Percentiles rank a stretch among this genome's conserved stretches.
Conservation (phyloP, 2,329 filamentous ascomycete genomes). For the Podosphaera fusca region DNA sequence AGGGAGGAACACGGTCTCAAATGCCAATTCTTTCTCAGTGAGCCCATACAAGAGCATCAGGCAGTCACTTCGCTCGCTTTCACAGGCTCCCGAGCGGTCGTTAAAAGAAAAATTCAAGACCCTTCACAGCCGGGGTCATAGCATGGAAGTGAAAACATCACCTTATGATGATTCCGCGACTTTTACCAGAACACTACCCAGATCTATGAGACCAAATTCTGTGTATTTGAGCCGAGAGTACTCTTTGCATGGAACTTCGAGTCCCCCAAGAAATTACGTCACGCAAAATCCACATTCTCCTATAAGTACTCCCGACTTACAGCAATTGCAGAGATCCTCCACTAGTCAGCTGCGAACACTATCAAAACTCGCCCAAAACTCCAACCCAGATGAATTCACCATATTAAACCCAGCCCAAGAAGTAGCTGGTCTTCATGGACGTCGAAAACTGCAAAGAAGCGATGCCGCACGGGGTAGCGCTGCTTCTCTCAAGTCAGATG, state of each 20-base stretch:
- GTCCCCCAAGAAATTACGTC: constrained; percentile 10
- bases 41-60: constrained; percentile 49
- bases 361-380: constrained; percentile 58
- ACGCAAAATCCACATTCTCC: constrained; percentile 19
- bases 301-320: constrained; percentile 47
- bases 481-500: constrained; percentile 24
- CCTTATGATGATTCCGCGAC: constrained; percentile 19
- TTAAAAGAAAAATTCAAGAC: constrained; percentile 16
- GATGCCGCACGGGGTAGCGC: constrained; percentile 21
- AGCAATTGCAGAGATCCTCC: constrained; percentile 65
- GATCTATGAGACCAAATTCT: constrained; percentile 27
- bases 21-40: constrained; percentile 23
- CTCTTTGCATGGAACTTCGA: constrained; percentile 18
- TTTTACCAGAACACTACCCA: constrained; percentile 3
- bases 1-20: not conserved
- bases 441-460: constrained; percentile 57
- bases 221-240: constrained; percentile 37
- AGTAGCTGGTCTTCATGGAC: constrained; percentile 67
- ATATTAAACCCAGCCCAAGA: constrained; percentile 61
- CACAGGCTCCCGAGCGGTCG: constrained; percentile 35
- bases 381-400: constrained; percentile 55
- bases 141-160: constrained; percentile 35
- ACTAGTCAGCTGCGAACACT: constrained; percentile 75
- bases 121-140: constrained; percentile 23
- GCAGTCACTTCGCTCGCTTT: constrained; percentile 53